Evolutionary conservation across 2,329 filamentous ascomycete genomes (phyloP).

Genomic region (Aspergillus tamarii): DNA sequence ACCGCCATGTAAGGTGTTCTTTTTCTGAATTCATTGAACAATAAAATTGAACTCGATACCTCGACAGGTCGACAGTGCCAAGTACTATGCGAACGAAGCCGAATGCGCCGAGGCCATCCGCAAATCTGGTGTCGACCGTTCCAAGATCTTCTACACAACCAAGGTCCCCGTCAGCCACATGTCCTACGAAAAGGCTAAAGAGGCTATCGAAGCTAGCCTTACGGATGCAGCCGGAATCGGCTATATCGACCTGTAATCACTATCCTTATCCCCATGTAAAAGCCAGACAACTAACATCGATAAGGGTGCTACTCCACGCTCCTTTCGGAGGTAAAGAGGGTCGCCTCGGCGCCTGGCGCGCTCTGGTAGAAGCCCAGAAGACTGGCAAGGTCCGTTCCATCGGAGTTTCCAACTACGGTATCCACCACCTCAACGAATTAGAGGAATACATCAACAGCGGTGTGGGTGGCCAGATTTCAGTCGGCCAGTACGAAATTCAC

Average conservation of each 20-base stretch:
- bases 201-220: conserved; percentile 66
- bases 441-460: conserved; percentile 44
- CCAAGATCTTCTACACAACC: conserved; percentile 64
- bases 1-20: conserved; percentile 55
- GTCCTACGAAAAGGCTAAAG: conserved; percentile 67
- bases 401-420: conserved; percentile 45
- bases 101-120: conserved; percentile 58
- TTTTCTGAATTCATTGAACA: neutral
- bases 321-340: conserved; percentile 43
- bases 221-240: conserved; percentile 63
- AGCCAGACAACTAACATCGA: neutral
- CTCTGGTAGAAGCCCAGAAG: conserved; percentile 44
- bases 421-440: conserved; percentile 46
- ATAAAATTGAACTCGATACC: neutral
- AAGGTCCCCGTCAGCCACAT: conserved; percentile 58
- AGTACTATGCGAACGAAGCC: conserved; percentile 61
- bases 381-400: conserved; percentile 44
- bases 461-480: conserved; percentile 69
- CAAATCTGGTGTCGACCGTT: conserved; percentile 55
- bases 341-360: conserved; percentile 45
- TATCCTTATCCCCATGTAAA: neutral
- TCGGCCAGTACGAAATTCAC: conserved; percentile 89
- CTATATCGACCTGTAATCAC: conserved; percentile 65
- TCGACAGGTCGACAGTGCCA: conserved; percentile 59
- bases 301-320: conserved; percentile 44